Conservation (phyloP, 2,329 filamentous ascomycete species). For the Diaporthe vexans region DNA sequence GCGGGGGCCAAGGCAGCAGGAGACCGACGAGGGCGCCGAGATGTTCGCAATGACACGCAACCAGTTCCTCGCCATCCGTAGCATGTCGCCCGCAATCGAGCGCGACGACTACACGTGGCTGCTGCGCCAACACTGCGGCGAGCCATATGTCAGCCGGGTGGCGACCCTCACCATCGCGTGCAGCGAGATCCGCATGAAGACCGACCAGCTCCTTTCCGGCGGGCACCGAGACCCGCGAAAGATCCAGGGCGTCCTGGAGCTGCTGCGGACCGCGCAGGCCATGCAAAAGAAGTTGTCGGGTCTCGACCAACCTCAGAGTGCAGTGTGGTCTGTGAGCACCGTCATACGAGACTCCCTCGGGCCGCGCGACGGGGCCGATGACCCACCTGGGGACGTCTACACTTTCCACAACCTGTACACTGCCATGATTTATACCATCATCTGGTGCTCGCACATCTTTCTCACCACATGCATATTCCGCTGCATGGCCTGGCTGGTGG, state of each 20-base stretch:
- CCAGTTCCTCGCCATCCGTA: conserved; percentile 44
- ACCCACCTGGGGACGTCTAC: conserved; percentile 42
- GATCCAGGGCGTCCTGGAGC: conserved; percentile 16
- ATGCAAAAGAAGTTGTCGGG: conserved; percentile 30
- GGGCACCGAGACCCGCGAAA: conserved; percentile 57
- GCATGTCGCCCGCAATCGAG: conserved; percentile 42
- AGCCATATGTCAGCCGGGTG: conserved; percentile 41
- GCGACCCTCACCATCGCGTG: conserved; percentile 44
- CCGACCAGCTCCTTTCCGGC: conserved; percentile 81
- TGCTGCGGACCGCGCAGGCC: conserved; percentile 32
- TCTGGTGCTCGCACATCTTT: conserved; percentile 45
- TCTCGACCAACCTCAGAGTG: conserved; percentile 21
- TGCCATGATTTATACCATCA: conserved; percentile 44
- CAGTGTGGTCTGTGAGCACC: conserved; percentile 29
- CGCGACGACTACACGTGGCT: conserved; percentile 44
- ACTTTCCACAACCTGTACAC: conserved; percentile 44
- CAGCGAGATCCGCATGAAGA: conserved; percentile 44
- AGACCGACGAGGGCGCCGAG: conserved; percentile 44
- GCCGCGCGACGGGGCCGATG: conserved; percentile 33
- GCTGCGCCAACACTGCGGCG: conserved; percentile 42
- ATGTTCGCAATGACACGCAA: conserved; percentile 46
- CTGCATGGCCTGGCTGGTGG: conserved; percentile 45
- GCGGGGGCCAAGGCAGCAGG: conserved; percentile 42
- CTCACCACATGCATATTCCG: conserved; percentile 45
- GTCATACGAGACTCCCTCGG: neutral